Evolutionary conservation across 495 filamentous ascomycete species (phyloP).

Genomic region (Penicillium taxi): DNA sequence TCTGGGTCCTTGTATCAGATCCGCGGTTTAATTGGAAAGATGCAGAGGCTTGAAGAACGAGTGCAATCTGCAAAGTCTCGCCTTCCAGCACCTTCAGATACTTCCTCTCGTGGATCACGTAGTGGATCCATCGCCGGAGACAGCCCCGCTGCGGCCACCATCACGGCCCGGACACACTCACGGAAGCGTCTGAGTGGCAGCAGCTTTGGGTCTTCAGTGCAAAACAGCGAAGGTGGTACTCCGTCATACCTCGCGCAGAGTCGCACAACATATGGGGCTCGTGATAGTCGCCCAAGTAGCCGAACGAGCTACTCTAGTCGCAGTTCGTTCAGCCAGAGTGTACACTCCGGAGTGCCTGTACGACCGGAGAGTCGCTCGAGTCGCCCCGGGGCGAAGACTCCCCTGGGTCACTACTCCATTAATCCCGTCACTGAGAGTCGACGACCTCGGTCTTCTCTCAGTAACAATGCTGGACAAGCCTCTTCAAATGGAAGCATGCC

Average conservation of each 20-base stretch:
- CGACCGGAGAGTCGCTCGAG: conserved; percentile 65
- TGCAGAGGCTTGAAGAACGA: conserved; percentile 88
- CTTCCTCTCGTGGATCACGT: conserved; percentile 67
- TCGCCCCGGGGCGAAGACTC: conserved; percentile 57
- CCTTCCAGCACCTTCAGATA: conserved; percentile 69
- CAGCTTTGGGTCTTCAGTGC: conserved; percentile 48
- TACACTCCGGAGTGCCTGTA: conserved; percentile 26
- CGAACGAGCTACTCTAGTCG: conserved; percentile 38
- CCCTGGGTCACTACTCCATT: conserved; percentile 44
- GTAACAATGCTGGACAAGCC: conserved; percentile 32
- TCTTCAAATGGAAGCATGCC: conserved; percentile 32
- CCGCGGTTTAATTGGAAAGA: conserved; percentile 85
- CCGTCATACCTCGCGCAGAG: conserved; percentile 38
- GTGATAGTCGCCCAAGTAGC: conserved; percentile 41
- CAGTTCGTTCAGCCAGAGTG: conserved; percentile 38
- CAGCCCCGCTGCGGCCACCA: conserved; percentile 57
- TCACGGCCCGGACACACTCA: conserved; percentile 69
- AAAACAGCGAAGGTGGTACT: conserved; percentile 35
- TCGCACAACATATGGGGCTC: conserved; percentile 45
- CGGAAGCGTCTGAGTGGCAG: conserved; percentile 57
- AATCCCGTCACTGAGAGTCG: conserved; percentile 39
- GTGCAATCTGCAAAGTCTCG: conserved; percentile 92
- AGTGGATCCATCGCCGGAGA: conserved; percentile 42
- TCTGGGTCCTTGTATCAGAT: conserved; percentile 90
- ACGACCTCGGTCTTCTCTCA: conserved; percentile 41